A percentile compares a stretch with the other conserved stretches of the same genome.
Conservation (phyloP, 2,329 filamentous ascomycete genomes). For the Grosmannia penicillata region DNA sequence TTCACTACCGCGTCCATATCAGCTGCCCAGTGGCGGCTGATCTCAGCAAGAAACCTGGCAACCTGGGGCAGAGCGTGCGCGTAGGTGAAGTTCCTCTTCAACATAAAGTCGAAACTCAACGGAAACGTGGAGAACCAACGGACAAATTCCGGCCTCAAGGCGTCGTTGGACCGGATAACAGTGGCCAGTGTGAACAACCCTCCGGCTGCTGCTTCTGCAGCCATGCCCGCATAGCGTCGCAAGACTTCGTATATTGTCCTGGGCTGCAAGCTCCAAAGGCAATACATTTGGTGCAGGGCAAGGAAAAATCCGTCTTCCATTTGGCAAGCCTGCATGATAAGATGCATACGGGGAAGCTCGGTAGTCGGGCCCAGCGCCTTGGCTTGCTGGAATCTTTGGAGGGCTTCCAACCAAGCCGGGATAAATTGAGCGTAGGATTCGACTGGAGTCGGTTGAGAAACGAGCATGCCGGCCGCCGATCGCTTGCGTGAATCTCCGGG, state of each 20-base stretch:
- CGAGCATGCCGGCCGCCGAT: too few relatives aligned
- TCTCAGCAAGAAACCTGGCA: constrained; percentile 24
- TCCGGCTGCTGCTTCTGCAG: constrained; percentile 13
- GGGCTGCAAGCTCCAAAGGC: constrained; percentile 31
- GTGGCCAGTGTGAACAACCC: constrained; percentile 20
- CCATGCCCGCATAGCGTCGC: constrained; percentile 14
- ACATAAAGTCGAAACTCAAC: constrained; percentile 7
- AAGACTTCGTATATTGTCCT: constrained; percentile 21
- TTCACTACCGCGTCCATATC: constrained; percentile 13
- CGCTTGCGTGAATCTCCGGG: too few relatives aligned
- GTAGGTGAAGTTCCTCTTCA: constrained; percentile 12
- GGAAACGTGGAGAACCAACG: constrained; percentile 25
- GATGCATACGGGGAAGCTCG: constrained; percentile 33
- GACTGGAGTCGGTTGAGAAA: too few relatives aligned
- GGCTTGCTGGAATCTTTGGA: too few relatives aligned
- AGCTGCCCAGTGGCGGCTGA: constrained; percentile 25
- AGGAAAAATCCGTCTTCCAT: constrained; percentile 48
- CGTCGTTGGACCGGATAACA: constrained; percentile 23
- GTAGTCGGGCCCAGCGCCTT: too few relatives aligned
- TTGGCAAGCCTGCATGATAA: constrained; percentile 41
- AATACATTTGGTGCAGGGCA: constrained; percentile 50
- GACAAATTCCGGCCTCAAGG: constrained; percentile 14
- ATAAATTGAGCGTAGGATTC: too few relatives aligned
- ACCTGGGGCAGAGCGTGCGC: constrained; percentile 18
- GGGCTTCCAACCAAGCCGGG: too few relatives aligned